A percentile compares a stretch with the other conserved stretches of the same genome.
phyloP scores from a whole-genome alignment of 1,284 basidiomycete species.

The Gomphus sp. region DNA sequence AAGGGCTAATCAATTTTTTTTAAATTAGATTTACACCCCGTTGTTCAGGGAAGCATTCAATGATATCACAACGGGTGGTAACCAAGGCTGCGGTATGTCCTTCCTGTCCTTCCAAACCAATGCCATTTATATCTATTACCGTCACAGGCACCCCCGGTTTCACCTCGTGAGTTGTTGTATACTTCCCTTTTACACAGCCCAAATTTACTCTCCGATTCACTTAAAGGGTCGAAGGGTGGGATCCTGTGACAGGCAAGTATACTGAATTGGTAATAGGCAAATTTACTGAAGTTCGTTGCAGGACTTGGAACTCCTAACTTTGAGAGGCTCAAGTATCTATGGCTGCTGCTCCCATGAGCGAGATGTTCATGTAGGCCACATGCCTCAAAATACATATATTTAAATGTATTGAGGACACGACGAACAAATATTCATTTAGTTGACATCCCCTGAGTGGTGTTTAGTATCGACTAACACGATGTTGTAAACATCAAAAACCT shows the following conservation, averaged over 20 bases:
- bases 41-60: constrained; percentile 32
- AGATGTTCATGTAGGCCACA: neutral
- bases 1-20: neutral
- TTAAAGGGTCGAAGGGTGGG: constrained; percentile 23
- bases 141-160: constrained; percentile 10
- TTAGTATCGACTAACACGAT: too few relatives aligned
- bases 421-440: too few relatives aligned
- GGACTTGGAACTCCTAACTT: constrained; percentile 9
- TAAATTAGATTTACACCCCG: constrained; percentile 28
- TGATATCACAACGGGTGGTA: constrained; percentile 38
- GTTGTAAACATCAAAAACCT: too few relatives aligned
- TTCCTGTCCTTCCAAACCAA: too few relatives aligned
- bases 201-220: neutral
- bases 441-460: too few relatives aligned
- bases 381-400: too few relatives aligned
- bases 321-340: constrained; percentile 2
- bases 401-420: too few relatives aligned
- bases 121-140: neutral
- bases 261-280: neutral
- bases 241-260: constrained; percentile 29
- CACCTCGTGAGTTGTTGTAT: constrained; percentile 2
- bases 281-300: neutral
- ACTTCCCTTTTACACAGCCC: neutral
- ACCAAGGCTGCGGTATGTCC: constrained; percentile 33
- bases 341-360: neutral